phyloP scores from a whole-genome alignment of 805 yeast species.

The Metschnikowia cubensis region DNA sequence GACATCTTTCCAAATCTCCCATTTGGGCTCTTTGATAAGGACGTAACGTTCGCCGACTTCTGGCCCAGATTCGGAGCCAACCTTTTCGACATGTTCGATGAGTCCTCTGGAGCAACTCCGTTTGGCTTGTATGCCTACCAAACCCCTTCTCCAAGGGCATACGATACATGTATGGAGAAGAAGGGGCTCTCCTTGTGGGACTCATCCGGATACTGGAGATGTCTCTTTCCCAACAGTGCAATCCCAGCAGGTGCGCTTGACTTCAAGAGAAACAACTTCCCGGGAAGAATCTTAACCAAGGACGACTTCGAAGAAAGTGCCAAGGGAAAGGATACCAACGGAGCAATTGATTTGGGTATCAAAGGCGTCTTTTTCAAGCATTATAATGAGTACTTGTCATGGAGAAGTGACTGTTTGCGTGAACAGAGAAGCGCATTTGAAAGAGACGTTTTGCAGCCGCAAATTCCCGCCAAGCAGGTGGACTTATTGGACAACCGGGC shows the following conservation, averaged over 20 bases:
- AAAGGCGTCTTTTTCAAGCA: constrained; percentile 61
- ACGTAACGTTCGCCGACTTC: neutral
- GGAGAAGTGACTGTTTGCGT: constrained; percentile 53
- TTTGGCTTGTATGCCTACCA: constrained; percentile 51
- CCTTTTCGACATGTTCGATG: constrained; percentile 15
- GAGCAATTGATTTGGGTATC: constrained; percentile 38
- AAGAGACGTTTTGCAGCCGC: constrained; percentile 1
- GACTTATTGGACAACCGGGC: neutral
- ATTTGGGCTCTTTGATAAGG: constrained; percentile 2
- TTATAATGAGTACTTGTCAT: constrained; percentile 60
- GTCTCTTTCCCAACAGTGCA: constrained; percentile 66
- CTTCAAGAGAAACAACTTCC: constrained; percentile 22
- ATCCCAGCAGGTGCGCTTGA: constrained; percentile 30
- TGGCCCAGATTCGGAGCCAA: constrained; percentile 3
- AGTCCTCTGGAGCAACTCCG: constrained; percentile 27
- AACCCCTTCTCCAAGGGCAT: constrained; percentile 55
- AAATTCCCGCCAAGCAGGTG: neutral
- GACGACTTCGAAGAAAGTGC: constrained; percentile 49
- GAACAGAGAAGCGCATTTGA: constrained; percentile 25
- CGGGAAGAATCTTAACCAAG: constrained; percentile 41
- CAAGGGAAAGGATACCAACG: constrained; percentile 6
- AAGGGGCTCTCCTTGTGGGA: constrained; percentile 84
- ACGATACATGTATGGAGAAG: constrained; percentile 56
- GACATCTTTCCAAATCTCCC: neutral
- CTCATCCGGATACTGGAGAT: constrained; percentile 81